phyloP scores from a whole-genome alignment of 495 filamentous ascomycete genomes.

The Annulohypoxylon nitens region DNA sequence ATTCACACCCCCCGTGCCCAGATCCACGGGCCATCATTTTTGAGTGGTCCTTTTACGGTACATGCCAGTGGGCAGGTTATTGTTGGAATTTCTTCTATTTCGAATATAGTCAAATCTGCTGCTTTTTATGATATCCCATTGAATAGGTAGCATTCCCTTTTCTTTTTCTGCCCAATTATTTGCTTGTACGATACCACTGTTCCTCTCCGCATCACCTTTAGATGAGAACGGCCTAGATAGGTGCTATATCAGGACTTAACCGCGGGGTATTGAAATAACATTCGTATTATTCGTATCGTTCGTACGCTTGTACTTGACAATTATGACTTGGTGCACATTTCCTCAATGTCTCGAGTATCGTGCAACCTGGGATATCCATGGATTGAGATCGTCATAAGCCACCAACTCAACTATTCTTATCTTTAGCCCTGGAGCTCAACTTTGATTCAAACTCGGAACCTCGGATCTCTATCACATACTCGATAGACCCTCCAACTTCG shows the following conservation, averaged over 20 bases:
- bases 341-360: neutral
- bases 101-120: neutral
- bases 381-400: neutral
- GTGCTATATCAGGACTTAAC: neutral
- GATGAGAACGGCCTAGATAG: neutral
- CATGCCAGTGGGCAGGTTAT: neutral
- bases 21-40: neutral
- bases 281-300: neutral
- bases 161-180: neutral
- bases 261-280: neutral
- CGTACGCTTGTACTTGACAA: neutral
- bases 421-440: neutral
- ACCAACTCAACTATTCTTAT: neutral
- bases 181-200: neutral
- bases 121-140: neutral
- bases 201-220: neutral
- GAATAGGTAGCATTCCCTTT: neutral
- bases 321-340: neutral
- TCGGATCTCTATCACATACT: neutral
- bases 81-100: neutral
- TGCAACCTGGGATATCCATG: neutral
- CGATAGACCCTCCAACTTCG: neutral
- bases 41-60: neutral
- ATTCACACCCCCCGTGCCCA: neutral
- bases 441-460: neutral